Evolutionary conservation across 2,329 filamentous ascomycete species (phyloP).

Genomic region (Colletotrichum phormii): DNA sequence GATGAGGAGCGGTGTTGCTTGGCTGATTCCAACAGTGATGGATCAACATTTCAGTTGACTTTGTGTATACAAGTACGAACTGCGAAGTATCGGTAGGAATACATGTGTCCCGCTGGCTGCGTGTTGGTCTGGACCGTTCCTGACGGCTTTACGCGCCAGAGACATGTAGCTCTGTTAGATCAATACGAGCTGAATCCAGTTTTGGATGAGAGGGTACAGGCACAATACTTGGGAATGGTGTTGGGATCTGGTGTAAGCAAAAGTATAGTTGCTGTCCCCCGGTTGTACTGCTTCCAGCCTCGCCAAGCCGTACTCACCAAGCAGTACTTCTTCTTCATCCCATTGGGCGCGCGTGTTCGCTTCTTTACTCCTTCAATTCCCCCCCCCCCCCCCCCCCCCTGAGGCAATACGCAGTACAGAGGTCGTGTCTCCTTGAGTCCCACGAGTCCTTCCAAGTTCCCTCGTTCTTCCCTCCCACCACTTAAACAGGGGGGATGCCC

Average conservation of each 20-base stretch:
- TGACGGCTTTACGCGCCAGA: background rate
- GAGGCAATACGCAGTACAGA: too few relatives aligned
- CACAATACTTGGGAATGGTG: background rate
- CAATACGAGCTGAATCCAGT: conserved; percentile 34
- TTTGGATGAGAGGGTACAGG: background rate
- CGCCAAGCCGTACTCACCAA: conserved; percentile 14
- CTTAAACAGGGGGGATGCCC: background rate
- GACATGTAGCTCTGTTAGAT: conserved; percentile 31
- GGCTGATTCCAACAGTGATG: conserved; percentile 12
- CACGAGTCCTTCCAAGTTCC: conserved; percentile 9
- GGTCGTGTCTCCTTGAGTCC: background rate
- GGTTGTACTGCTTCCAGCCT: conserved; percentile 17
- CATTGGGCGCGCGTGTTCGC: background rate
- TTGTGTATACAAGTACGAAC: background rate
- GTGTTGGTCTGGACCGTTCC: conserved; percentile 19
- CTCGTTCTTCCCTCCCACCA: conserved; percentile 15
- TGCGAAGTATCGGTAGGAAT: too few relatives aligned
- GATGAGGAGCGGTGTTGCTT: background rate
- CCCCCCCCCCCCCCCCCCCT: background rate
- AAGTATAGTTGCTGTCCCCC: conserved; percentile 21
- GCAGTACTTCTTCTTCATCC: conserved; percentile 2
- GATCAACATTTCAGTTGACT: conserved; percentile 13
- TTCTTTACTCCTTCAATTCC: background rate
- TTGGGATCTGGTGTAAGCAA: fast-evolving
- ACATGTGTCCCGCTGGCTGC: background rate